phyloP scores from a whole-genome alignment of 2,329 filamentous ascomycete genomes.

The Colletotrichum sp. region DNA sequence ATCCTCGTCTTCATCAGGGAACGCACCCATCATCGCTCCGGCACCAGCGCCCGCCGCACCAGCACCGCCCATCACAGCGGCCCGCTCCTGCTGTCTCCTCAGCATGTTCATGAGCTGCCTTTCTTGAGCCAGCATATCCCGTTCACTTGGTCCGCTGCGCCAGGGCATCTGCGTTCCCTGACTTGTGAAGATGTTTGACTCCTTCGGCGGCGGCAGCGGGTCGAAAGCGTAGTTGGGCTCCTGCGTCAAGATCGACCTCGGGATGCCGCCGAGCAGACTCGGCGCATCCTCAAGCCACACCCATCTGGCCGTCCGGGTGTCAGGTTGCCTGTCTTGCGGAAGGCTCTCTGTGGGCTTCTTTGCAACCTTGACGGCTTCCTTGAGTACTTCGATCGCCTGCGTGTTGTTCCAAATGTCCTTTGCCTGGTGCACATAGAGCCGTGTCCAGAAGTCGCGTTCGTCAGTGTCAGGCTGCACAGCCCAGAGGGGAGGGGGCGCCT shows the following conservation, averaged over 20 bases:
- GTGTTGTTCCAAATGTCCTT: constrained; percentile 89
- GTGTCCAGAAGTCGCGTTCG: constrained; percentile 69
- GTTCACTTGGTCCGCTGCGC: constrained; percentile 28
- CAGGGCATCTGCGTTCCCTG: constrained; percentile 48
- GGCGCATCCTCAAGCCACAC: constrained; percentile 80
- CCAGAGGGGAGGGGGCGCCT: constrained; percentile 83
- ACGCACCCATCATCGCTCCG: constrained; percentile 4
- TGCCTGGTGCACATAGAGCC: constrained; percentile 76
- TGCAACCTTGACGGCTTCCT: constrained; percentile 68
- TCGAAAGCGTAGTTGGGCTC: constrained; percentile 79
- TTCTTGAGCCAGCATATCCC: not conserved
- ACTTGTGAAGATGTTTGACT: constrained; percentile 56
- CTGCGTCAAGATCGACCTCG: constrained; percentile 65
- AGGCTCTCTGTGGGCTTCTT: constrained; percentile 43
- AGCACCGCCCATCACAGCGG: not conserved
- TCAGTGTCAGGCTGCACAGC: constrained; percentile 70
- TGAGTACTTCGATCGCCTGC: constrained; percentile 70
- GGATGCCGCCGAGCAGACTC: constrained; percentile 71
- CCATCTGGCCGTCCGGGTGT: constrained; percentile 70
- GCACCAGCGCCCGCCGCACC: constrained; percentile 2
- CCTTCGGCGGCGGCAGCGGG: constrained; percentile 73
- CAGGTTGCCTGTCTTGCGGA: constrained; percentile 42
- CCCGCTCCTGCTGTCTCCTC: not conserved
- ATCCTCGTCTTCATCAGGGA: constrained; percentile 19
- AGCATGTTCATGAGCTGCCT: not conserved